Conservation (phyloP, 371 early-diverging fungal species). For the Caulochytrium protostelioides region DNA sequence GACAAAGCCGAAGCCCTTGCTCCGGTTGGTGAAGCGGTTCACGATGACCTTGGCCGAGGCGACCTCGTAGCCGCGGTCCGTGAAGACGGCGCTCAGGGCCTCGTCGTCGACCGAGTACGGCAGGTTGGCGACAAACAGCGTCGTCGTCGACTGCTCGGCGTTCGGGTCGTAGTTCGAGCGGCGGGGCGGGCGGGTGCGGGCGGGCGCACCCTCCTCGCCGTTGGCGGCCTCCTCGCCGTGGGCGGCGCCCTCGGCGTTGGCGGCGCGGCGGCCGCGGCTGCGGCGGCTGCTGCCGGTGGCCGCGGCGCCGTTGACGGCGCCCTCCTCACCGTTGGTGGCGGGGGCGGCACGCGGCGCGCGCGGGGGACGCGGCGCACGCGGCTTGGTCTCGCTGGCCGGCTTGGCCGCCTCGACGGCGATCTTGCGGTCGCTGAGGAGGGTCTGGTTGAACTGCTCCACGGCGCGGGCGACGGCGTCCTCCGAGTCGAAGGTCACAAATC, state of each 20-base stretch:
- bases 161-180: slow-evolving; percentile 2
- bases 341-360: slow-evolving; percentile 7
- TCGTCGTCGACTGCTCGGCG: slow-evolving; percentile 53
- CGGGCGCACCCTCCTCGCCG: slow-evolving; percentile 1
- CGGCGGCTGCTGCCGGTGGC: neutral
- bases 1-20: slow-evolving; percentile 84
- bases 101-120: slow-evolving; percentile 64
- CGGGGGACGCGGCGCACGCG: slow-evolving; percentile 2
- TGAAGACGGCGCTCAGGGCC: slow-evolving; percentile 47
- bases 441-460: slow-evolving; percentile 39
- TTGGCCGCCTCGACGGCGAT: slow-evolving; percentile 75
- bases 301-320: too few relatives aligned
- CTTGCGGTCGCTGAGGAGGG: slow-evolving; percentile 49
- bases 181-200: slow-evolving; percentile 4
- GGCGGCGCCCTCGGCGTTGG: slow-evolving; percentile 1
- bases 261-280: too few relatives aligned
- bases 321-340: neutral
- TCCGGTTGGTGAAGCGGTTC: slow-evolving; percentile 26
- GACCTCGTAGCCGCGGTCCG: slow-evolving; percentile 51
- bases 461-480: slow-evolving; percentile 51
- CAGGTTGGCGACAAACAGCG: slow-evolving; percentile 75
- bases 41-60: slow-evolving; percentile 45
- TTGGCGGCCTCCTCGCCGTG: slow-evolving; percentile 3
- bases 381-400: slow-evolving; percentile 14
- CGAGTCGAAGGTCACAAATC: slow-evolving; percentile 68